Base-by-base conservation (phyloP, 192 early-diverging fungal genomes). In the Coemansia sp. region DNA sequence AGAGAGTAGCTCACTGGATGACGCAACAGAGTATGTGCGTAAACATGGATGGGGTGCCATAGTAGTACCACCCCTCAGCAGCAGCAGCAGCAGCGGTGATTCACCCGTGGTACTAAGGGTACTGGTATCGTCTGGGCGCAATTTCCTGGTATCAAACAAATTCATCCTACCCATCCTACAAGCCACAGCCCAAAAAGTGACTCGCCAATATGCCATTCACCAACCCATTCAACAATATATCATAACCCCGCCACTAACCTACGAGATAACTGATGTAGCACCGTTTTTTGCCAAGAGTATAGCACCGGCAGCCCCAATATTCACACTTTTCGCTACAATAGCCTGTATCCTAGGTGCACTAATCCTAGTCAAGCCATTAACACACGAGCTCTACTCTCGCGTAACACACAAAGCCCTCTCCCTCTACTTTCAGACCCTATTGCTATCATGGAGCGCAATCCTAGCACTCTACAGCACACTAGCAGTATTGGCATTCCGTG, bases 21-120 rank as follows among this genome's bases (percentile, higher is more conserved):
- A 38, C n/a, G 28, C 38, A 2, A 38, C 5, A 9, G 59, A 61
- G 23, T 45, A 40, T 38, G 59, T 68, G 24, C 59, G 59, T n/a
- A 60, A 46, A 3, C 59, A 55, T 21, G 66, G 45, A 8, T 68
- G 66, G 66, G 66, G 45, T 21, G 66, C 66, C 2, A 68, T 68
- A n/a, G 66, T 61, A n/a, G 33, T 68, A 14, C 10, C 51, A 3
- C 26, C 24, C n/a, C n/a, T n/a, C n/a, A n/a, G n/a, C n/a, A n/a
- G n/a, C n/a, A n/a, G n/a, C n/a, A n/a, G n/a, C n/a, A n/a, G n/a
- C 9, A 28, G 28, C 2, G 31, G 31, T 4, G 31, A 31, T 31
- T 31, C 31, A 4, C 31, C 31, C 31, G 31, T 31, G 31, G n/a
- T 59, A 18, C 59, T 61, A 18, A 55, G 42, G 1, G 59, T 53